Evolutionary conservation across 495 filamentous ascomycete genomes (phyloP).

Genomic region (Annulohypoxylon maeteangense): DNA sequence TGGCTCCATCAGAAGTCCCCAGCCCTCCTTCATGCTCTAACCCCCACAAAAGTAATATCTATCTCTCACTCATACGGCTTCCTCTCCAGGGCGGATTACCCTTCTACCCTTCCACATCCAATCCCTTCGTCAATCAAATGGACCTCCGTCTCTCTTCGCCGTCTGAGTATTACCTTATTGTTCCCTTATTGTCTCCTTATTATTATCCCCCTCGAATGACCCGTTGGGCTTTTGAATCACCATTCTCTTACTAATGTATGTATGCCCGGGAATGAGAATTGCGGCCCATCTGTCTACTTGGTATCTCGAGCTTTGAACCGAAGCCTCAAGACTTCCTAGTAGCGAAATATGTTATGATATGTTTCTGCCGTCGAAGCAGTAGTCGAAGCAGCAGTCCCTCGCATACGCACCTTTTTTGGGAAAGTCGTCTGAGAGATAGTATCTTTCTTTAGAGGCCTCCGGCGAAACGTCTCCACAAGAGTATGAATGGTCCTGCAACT

Average conservation of each 20-base stretch:
- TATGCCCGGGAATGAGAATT: conserved; percentile 40
- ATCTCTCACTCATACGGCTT: conserved; percentile 34
- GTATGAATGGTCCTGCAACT: conserved; percentile 36
- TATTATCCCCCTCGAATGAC: background rate
- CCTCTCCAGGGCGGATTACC: conserved; percentile 27
- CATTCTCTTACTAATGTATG: conserved; percentile 35
- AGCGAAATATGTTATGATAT: background rate
- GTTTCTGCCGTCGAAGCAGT: background rate
- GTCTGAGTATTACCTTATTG: background rate
- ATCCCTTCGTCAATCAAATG: conserved; percentile 3
- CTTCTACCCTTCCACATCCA: conserved; percentile 7
- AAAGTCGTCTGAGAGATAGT: conserved; percentile 30
- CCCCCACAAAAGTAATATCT: conserved; percentile 36
- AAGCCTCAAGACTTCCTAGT: conserved; percentile 8
- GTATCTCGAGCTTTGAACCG: conserved; percentile 24
- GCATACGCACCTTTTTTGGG: conserved; percentile 35
- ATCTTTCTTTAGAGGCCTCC: conserved; percentile 36
- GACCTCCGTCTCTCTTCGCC: conserved; percentile 17
- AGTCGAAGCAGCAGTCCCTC: background rate
- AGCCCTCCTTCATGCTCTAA: conserved; percentile 24
- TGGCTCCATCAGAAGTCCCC: background rate
- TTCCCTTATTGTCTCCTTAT: no score
- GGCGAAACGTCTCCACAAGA: conserved; percentile 26
- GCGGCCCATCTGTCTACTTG: conserved; percentile 39
- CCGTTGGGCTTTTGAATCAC: conserved; percentile 19